These are phyloP conservation scores for Dendrobium officinale DNA, from an alignment of 106 monocot genomes.

Conservation along the genomic window DNA sequence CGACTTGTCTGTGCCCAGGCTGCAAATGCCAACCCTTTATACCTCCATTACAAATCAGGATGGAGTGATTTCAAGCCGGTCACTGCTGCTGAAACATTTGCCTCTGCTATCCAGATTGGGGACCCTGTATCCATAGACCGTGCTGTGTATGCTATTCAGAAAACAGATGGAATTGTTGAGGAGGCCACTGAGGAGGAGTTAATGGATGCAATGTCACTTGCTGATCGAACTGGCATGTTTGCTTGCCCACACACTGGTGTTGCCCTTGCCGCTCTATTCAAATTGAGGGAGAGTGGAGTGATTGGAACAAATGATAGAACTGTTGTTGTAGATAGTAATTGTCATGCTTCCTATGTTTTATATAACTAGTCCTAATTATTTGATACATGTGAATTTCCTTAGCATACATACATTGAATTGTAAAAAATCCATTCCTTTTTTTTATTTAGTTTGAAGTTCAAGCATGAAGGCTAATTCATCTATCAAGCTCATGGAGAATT, in stretches of 20 bases:
- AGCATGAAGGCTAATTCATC: too few relatives aligned
- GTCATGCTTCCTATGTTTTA: too few relatives aligned
- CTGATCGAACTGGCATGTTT: conserved; percentile 88
- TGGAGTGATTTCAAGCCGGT: conserved; percentile 67
- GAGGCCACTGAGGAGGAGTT: conserved; percentile 97
- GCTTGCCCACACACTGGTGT: conserved; percentile 95
- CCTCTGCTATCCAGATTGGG: conserved; percentile 92
- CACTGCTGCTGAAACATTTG: conserved; percentile 59
- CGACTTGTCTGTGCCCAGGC: conserved; percentile 90
- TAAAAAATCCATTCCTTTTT: too few relatives aligned
- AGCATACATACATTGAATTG: too few relatives aligned
- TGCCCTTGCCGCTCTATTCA: conserved; percentile 70
- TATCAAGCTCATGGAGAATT: too few relatives aligned
- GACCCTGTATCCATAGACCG: conserved; percentile 89
- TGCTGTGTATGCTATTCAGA: conserved; percentile 57
- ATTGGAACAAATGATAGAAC: conserved; percentile 70
- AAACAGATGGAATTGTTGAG: conserved; percentile 80
- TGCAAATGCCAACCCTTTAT: conserved; percentile 87
- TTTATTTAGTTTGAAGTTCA: too few relatives aligned
- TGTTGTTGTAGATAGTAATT: conserved; percentile 21
- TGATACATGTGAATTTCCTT: too few relatives aligned
- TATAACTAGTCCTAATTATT: too few relatives aligned
- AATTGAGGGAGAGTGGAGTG: conserved; percentile 54
- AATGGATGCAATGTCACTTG: conserved; percentile 83
- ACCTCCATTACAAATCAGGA: conserved; percentile 67